Base-by-base conservation (phyloP, 2,329 filamentous ascomycete species). In the Epichloe aotearoae region DNA sequence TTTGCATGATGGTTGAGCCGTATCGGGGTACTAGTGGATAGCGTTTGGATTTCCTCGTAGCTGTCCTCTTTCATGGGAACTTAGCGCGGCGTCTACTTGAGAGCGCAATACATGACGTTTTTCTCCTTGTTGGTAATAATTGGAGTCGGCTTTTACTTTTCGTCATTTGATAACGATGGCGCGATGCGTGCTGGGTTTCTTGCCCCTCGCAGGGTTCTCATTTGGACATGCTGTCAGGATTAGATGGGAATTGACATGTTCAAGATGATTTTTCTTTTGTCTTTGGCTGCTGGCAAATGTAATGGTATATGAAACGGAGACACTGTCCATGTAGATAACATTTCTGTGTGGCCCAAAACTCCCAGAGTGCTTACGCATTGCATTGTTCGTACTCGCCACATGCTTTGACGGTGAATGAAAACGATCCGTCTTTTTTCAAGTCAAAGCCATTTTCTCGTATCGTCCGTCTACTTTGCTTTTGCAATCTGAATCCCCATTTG, bases 401-500 rank as follows among this genome's bases (percentile, higher is more conserved):
- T 30, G 30, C 30, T 11, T 30, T 11, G 30, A 30, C 30, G 30
- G 10, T 30, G 4, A 11, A 30, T 30, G 30, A 30, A 30, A 6
- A 37, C 15, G 6, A 4, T 14, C 23, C 37, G 8, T 17, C 3
- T 30, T 48, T 26, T 6, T 41, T 2, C 19, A 19, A 3, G 19
- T 19, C 19, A 19, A 11, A 2, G 11, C 4, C n/a, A 38, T 23
- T 36, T 8, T 34, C 23, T 38, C 7, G 33, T n/a, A 23, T 20
- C 3, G 6, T 39, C 44, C 45, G 17, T 17, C 39, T 47, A 15
- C 44, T 42, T 51, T n/a, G 44, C 36, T 47, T 52, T 54, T 17
- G 47, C 50, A 47, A 61, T 57, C 42, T 57, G 52, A 14, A 55
- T 56, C 23, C 73, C 70, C 48, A 71, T 67, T 51, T 74, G 69